Conservation (phyloP, 2,329 filamentous ascomycete genomes). For the Colletotrichum echinochloae region DNA sequence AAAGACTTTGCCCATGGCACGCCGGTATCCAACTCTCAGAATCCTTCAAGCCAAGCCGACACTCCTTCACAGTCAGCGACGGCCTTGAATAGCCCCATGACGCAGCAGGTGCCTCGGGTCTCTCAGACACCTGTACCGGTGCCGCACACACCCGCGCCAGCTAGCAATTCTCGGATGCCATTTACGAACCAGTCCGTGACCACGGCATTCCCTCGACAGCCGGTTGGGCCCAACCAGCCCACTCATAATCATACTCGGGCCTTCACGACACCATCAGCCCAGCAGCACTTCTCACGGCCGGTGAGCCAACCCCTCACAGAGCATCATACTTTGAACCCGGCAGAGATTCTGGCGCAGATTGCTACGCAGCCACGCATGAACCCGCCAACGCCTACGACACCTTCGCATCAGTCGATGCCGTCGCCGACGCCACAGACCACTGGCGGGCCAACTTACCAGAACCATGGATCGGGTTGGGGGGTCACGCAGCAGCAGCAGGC, state of each 20-base stretch:
- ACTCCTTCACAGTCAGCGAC: background rate
- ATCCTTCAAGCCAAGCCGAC: background rate
- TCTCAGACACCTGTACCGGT: conserved; percentile 22
- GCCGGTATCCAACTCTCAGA: background rate
- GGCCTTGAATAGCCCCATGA: background rate
- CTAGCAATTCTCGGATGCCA: conserved; percentile 23
- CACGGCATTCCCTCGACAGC: conserved; percentile 10
- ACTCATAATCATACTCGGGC: background rate
- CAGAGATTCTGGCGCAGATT: conserved; percentile 35
- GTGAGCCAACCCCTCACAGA: conserved; percentile 19
- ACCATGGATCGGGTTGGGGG: conserved; percentile 18
- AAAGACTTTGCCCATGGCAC: background rate
- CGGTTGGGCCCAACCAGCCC: background rate
- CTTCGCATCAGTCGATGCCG: conserved; percentile 24
- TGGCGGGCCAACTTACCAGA: background rate
- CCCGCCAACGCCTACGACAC: conserved; percentile 29
- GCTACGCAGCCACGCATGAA: conserved; percentile 38
- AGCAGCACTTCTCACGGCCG: conserved; percentile 4
- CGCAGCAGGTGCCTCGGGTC: background rate
- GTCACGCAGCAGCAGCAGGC: conserved; percentile 20
- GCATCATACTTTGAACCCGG: conserved; percentile 34
- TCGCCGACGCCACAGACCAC: background rate
- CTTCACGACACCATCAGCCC: background rate
- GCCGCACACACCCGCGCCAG: conserved; percentile 10
- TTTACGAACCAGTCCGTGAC: conserved; percentile 30